Evolutionary conservation across 192 early-diverging fungal species (phyloP), one percentile per base, ranked within the genome.

Genomic region (Paraglomus occultum): DNA sequence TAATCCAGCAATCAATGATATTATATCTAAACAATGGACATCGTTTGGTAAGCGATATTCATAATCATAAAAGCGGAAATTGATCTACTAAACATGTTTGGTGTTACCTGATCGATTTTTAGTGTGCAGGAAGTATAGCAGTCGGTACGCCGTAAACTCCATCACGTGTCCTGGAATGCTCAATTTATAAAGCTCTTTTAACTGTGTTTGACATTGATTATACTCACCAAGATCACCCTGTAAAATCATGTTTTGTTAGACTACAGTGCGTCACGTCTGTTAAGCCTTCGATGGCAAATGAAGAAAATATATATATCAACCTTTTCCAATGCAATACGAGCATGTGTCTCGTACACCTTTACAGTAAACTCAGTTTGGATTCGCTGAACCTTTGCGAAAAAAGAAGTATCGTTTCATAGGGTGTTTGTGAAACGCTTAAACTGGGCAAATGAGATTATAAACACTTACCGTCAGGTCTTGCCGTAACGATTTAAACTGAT

Each of bases 161-260:
- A 90, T 89, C 8, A 84, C 82, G 65, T 88, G 80, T 47, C 94
- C 95, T 20, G 81, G 73, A 20, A 93, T 75, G 40, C 87, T 84
- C 53, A 85, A 76, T 51, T 80, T 74, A 74, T 98, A 98, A 22
- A 99, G 80, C 48, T 91, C 85, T 73, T 92, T 94, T 46, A 99
- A 79, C 75, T 98, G 95, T 6, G 92, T 94, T 77, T 96, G 94
- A 75, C 95, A 98, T 73, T 97, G 95, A 70, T 99, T 99, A 80
- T 89, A 99, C 82, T 99, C 97, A 72, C 95, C 95, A 22, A 99
- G 81, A 73, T 99, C 97, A 51, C 91, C 83, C 87, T 91, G 73
- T 2, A 69, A 70, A 58, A 59, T 58, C 44, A 9, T 14, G 11
- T 44, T 15, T 62, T 63, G 43, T 51, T n/a, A 46, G 38, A 67